Evolutionary conservation across 2,329 filamentous ascomycete genomes (phyloP).

Genomic region (Gaeumannomyces sp.): DNA sequence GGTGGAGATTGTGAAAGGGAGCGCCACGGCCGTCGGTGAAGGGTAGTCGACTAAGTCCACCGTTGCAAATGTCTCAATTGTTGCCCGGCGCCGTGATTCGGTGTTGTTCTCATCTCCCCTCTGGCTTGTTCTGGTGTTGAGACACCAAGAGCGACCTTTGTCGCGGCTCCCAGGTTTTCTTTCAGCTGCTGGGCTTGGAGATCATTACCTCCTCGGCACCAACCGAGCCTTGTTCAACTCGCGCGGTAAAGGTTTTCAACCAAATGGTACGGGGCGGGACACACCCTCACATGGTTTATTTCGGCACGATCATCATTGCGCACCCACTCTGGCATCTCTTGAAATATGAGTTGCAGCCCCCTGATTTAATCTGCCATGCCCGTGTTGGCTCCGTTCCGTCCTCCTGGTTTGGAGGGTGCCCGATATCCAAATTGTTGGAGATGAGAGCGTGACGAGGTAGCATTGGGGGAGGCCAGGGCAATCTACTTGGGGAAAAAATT

Average conservation of each 20-base stretch:
- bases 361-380: neutral
- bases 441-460: neutral
- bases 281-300: neutral
- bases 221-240: neutral
- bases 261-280: neutral
- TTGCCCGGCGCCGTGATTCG: neutral
- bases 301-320: neutral
- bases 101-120: neutral
- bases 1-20: neutral
- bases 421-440: neutral
- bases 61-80: neutral
- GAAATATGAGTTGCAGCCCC: neutral
- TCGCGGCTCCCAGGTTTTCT: neutral
- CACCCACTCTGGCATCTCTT: neutral
- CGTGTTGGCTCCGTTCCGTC: too few species aligned
- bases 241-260: neutral
- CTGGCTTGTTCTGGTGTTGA: neutral
- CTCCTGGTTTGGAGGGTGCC: neutral
- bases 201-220: neutral
- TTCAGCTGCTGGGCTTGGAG: neutral
- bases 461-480: neutral
- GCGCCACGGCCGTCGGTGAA: neutral
- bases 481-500: neutral
- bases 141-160: neutral
- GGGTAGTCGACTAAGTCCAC: neutral